Percentiles rank a stretch among this genome's conserved stretches.
phyloP scores from a whole-genome alignment of 306 rosid genomes.

The Casuarina equisetifolia region DNA sequence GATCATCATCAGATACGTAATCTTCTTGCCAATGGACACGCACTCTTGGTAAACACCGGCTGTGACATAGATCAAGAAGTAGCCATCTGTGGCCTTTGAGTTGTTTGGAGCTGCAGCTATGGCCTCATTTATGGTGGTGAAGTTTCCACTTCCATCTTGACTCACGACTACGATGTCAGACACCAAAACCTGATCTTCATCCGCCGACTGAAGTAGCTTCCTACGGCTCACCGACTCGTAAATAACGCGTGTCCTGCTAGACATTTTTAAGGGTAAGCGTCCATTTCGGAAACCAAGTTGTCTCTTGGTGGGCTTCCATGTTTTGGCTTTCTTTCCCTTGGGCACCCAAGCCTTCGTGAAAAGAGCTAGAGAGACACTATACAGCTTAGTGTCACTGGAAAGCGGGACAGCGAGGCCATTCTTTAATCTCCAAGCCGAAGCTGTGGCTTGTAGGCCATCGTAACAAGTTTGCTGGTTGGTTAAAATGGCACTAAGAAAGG shows the following conservation, averaged over 20 bases:
- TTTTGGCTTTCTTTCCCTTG: conserved; percentile 20
- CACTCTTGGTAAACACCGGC: conserved; percentile 83
- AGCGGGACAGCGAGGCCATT: conserved; percentile 66
- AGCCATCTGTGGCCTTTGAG: conserved; percentile 46
- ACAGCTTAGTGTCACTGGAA: conserved; percentile 73
- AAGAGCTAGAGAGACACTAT: conserved; percentile 71
- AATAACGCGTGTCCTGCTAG: conserved; percentile 43
- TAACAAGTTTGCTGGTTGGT: conserved; percentile 82
- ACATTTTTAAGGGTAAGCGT: conserved; percentile 71
- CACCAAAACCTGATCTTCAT: conserved; percentile 41
- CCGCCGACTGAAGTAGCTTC: conserved; percentile 41
- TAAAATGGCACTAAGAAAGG: conserved; percentile 64
- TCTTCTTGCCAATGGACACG: conserved; percentile 63
- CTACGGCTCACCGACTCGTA: conserved; percentile 67
- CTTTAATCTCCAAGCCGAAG: conserved; percentile 57
- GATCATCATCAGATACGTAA: conserved; percentile 67
- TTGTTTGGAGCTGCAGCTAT: conserved; percentile 78
- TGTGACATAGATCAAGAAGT: conserved; percentile 74
- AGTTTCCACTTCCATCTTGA: conserved; percentile 74
- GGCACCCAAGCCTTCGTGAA: conserved; percentile 78
- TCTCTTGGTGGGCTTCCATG: conserved; percentile 30
- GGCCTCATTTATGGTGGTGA: conserved; percentile 76
- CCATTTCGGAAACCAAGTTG: conserved; percentile 58
- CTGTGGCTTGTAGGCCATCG: conserved; percentile 71
- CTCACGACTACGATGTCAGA: conserved; percentile 67